Conservation (phyloP, 1,139 yeast species). For the Candida smagusa region DNA sequence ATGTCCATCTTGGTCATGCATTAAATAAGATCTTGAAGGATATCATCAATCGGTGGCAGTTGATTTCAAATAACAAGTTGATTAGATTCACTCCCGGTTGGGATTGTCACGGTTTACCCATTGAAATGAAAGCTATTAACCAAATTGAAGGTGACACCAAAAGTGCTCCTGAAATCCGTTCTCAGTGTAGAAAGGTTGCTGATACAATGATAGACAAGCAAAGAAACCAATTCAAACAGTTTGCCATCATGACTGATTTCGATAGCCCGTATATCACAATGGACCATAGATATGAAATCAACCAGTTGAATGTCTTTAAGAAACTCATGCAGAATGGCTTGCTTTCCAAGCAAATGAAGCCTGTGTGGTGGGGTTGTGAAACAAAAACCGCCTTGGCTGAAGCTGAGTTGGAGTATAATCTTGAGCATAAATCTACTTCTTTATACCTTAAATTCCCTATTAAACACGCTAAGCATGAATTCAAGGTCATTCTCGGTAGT, state of each 20-base stretch:
- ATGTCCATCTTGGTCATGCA: conserved; percentile 90
- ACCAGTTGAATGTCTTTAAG: conserved; percentile 70
- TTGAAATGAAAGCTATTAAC: conserved; percentile 70
- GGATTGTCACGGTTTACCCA: conserved; percentile 99
- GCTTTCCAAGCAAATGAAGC: conserved; percentile 80
- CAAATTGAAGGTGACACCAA: conserved; percentile 16
- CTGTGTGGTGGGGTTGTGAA: conserved; percentile 97
- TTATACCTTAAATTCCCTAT: conserved; percentile 70
- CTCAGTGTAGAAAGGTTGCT: conserved; percentile 69
- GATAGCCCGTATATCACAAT: conserved; percentile 69
- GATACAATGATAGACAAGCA: conserved; percentile 60
- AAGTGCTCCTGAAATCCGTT: conserved; percentile 52
- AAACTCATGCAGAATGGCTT: conserved; percentile 64
- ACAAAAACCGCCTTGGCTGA: conserved; percentile 94
- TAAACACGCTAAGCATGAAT: background rate
- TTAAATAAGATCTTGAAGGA: conserved; percentile 87
- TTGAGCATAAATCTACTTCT: conserved; percentile 67
- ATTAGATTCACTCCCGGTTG: conserved; percentile 87
- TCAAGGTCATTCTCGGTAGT: conserved; percentile 3
- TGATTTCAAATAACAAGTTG: conserved; percentile 53
- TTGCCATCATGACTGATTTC: conserved; percentile 86
- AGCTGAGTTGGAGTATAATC: conserved; percentile 87
- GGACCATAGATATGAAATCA: conserved; percentile 63
- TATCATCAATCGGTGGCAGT: conserved; percentile 69
- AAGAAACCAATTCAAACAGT: conserved; percentile 56